phyloP scores from a whole-genome alignment of 768 basidiomycete genomes.

The Pleurotus sapidus region DNA sequence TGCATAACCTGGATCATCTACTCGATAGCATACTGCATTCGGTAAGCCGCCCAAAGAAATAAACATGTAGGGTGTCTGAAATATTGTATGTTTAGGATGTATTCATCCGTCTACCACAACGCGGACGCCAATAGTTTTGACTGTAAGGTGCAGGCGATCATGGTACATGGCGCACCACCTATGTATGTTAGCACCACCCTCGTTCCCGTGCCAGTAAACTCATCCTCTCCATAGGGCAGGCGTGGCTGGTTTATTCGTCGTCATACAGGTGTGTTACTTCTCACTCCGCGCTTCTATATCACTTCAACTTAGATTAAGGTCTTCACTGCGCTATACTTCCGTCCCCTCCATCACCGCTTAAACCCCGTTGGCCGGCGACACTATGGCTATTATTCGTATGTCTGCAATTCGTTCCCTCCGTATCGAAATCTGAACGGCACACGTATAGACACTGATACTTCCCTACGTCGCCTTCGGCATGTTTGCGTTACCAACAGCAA shows the following conservation, averaged over 20 bases:
- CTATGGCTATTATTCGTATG: constrained; percentile 14
- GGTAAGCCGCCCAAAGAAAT: constrained; percentile 34
- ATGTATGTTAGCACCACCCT: constrained; percentile 35
- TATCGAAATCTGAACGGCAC: neutral
- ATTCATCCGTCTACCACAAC: constrained; percentile 10
- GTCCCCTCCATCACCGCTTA: neutral
- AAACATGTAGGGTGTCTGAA: neutral
- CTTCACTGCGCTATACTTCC: constrained; percentile 3
- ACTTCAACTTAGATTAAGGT: neutral
- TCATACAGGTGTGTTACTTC: constrained; percentile 32
- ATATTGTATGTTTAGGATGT: constrained; percentile 11
- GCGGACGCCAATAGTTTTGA: constrained; percentile 24
- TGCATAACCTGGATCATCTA: constrained; percentile 55
- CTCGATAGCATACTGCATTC: constrained; percentile 47
- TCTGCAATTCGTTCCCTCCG: neutral
- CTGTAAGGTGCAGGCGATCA: constrained; percentile 49
- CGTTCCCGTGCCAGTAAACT: constrained; percentile 4
- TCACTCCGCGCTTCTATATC: neutral
- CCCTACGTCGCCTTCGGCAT: constrained; percentile 38
- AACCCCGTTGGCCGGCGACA: neutral
- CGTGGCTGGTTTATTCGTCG: constrained; percentile 36
- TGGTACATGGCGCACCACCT: constrained; percentile 50
- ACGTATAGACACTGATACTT: constrained; percentile 19
- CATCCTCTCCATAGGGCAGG: constrained; percentile 28
- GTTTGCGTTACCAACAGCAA: constrained; percentile 24